Evolutionary conservation across 441 rosid species (phyloP).

Genomic region (Raphanus hybrid): DNA sequence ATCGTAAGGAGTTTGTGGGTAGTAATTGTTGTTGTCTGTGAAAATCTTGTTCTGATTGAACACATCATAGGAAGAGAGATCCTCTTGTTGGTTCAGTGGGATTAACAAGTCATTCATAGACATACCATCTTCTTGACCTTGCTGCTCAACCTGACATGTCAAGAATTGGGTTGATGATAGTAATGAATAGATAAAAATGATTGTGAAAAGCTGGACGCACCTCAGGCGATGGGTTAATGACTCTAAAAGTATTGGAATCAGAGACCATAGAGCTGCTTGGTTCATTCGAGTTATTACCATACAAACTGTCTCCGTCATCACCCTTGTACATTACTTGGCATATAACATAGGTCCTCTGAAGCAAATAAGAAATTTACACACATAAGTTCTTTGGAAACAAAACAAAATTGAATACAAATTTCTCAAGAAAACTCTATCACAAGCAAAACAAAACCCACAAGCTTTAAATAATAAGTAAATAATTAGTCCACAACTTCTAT

Average conservation of each 20-base stretch:
- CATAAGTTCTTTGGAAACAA: not conserved
- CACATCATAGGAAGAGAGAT: not conserved
- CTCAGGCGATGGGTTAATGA: not conserved
- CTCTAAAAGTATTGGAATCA: not conserved
- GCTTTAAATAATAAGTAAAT: not conserved
- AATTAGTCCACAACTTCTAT: not conserved
- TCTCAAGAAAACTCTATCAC: not conserved
- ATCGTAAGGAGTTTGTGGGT: not conserved
- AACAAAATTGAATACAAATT: not conserved
- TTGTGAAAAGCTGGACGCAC: not conserved
- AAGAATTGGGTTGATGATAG: not conserved
- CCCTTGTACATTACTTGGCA: slow-evolving; percentile 30
- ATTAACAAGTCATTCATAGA: not conserved
- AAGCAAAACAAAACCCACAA: not conserved
- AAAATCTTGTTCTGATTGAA: not conserved
- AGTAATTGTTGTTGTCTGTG: not conserved
- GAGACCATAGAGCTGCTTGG: slow-evolving; percentile 9
- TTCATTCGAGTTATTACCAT: not conserved
- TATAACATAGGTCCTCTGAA: slow-evolving; percentile 23
- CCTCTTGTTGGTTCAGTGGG: not conserved
- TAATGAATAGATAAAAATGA: not conserved
- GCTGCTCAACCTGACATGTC: slow-evolving; percentile 17
- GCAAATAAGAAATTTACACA: not conserved
- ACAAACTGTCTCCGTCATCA: not conserved
- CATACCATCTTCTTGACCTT: not conserved